Conservation (phyloP, 768 basidiomycete species). For the Pulveroboletus frians region DNA sequence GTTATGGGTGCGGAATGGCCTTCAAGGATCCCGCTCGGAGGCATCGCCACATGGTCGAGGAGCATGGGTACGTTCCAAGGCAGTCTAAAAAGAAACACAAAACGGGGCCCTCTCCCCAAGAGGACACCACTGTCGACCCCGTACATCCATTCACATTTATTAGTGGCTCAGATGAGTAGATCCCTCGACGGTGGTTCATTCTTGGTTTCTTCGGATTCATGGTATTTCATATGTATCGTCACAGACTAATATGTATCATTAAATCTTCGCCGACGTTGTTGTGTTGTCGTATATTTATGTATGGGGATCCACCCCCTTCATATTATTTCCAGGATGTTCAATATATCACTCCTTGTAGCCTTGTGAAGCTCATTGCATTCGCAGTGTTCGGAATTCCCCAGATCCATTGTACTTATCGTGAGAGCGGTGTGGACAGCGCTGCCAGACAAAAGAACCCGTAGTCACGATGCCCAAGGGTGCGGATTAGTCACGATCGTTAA, state of each 20-base stretch:
- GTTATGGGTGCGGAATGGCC: conserved; percentile 42
- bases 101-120: conserved; percentile 29
- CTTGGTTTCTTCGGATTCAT: conserved; percentile 6
- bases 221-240: conserved; percentile 22
- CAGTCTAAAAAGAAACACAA: conserved; percentile 42
- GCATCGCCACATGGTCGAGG: conserved; percentile 52
- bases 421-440: conserved; percentile 1
- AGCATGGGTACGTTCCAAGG: conserved; percentile 47
- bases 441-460: background rate
- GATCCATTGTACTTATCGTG: background rate
- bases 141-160: conserved; percentile 31
- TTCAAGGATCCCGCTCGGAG: conserved; percentile 66
- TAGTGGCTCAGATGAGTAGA: conserved; percentile 25
- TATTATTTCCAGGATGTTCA: conserved; percentile 6
- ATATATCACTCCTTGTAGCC: conserved; percentile 19
- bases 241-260: conserved; percentile 22
- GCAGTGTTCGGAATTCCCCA: too few species aligned
- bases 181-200: background rate
- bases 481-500: background rate
- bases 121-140: conserved; percentile 20
- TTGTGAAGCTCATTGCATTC: conserved; percentile 1
- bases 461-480: background rate
- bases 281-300: conserved; percentile 16
- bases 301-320: conserved; percentile 7
- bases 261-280: conserved; percentile 9